Evolutionary conservation across 2,329 filamentous ascomycete species (phyloP).

Genomic region (Aspergillus quadricinctus): DNA sequence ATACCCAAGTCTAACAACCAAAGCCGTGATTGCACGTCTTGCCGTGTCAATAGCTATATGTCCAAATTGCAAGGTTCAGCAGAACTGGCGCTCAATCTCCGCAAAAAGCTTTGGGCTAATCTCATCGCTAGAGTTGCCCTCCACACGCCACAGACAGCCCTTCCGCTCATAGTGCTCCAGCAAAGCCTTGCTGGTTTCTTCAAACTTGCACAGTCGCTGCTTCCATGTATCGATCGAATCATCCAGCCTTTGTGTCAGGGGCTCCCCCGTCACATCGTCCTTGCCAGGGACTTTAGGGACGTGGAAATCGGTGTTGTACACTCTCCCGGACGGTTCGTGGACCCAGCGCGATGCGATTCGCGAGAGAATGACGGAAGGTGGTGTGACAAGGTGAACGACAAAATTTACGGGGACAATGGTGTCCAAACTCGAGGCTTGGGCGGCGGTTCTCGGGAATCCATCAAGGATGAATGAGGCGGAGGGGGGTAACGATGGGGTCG

Average conservation of each 20-base stretch:
- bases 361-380: conserved; percentile 78
- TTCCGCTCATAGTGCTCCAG: conserved; percentile 83
- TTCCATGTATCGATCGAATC: conserved; percentile 85
- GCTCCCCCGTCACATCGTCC: conserved; percentile 89
- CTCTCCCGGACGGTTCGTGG: conserved; percentile 81
- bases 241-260: conserved; percentile 74
- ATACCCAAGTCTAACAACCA: not conserved
- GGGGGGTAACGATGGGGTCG: conserved; percentile 57
- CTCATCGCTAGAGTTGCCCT: conserved; percentile 88
- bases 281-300: conserved; percentile 72
- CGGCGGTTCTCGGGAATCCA: conserved; percentile 85
- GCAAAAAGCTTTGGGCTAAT: conserved; percentile 84
- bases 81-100: conserved; percentile 78
- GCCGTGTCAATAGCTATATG: too few relatives aligned
- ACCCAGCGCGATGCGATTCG: conserved; percentile 92
- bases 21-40: not conserved
- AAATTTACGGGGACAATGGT: conserved; percentile 88
- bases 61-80: conserved; percentile 16
- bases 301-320: conserved; percentile 95
- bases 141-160: conserved; percentile 79
- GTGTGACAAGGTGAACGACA: conserved; percentile 81
- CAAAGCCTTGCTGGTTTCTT: conserved; percentile 78
- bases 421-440: conserved; percentile 75
- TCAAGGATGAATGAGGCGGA: conserved; percentile 90
- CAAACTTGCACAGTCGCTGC: conserved; percentile 73